Evolutionary conservation across 2,329 filamentous ascomycete species (phyloP), one percentile per base, ranked within the genome.

Genomic region (Botrytis hyacinthi): DNA sequence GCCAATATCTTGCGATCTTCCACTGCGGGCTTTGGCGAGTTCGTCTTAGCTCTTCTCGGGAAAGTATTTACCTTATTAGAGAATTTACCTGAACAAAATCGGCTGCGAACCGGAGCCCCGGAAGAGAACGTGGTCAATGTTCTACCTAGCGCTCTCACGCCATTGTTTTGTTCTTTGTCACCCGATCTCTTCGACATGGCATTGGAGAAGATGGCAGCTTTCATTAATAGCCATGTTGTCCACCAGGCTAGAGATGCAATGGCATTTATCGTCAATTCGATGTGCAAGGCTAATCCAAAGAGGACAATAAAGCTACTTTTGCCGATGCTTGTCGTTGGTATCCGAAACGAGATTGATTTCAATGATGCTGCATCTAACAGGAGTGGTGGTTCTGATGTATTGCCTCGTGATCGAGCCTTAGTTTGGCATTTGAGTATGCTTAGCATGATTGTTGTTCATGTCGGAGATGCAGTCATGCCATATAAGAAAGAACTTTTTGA

Each of bases 91-190:
- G 97, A 99, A 83, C 90, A 94, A 16, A 92, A 94, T 44, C 90
- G 95, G 74, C 90, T 97, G 46, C 92, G 95, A 75, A 94, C 93
- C 74, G 94, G 94, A 18, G 97, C 94, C 9, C 96, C 96, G 0
- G 96, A 99, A 82, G 97, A 99, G 79, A 97, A 95, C 78, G 94
- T 99, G 66, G 95, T 98, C 80, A 98, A 98, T 80, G 97, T 95
- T 2, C 84, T 99, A 35, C 96, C 96, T 4, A 94, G 95, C 12
- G 94, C 96, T 0, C 90, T 99, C 75, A 94, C 93, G 70, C 96
- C 96, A 4, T 85, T 99, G 60, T 93, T 99, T 76, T 93, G 95
- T 0, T 93, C 95, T 0, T 85, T 99, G 37, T 98, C 96, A 0
- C 93, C 95, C 0, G 94, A 98, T 80, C 88, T 98, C 18, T 99